A percentile compares a stretch with the other conserved stretches of the same genome.
These are phyloP conservation scores for Scedosporium dehoogii DNA, from an alignment of 2,329 filamentous ascomycete genomes.

Conservation along the genomic window DNA sequence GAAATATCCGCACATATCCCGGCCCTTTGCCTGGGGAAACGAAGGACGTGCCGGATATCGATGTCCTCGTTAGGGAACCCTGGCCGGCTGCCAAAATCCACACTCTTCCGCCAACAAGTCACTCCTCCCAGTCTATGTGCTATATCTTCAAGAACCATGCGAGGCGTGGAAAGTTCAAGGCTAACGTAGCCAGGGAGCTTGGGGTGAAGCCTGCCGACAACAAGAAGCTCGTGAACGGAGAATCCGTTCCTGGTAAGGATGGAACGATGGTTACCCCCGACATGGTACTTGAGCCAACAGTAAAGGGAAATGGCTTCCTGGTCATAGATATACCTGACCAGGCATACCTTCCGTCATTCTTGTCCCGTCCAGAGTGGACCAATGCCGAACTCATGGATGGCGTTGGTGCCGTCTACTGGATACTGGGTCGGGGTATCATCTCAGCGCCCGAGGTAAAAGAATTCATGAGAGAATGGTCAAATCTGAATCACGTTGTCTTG, in stretches of 20 bases:
- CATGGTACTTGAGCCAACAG: slow-evolving; percentile 66
- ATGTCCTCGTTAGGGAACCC: slow-evolving; percentile 62
- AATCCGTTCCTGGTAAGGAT: slow-evolving; percentile 51
- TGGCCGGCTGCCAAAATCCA: slow-evolving; percentile 65
- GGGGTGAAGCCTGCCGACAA: slow-evolving; percentile 53
- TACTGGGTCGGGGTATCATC: slow-evolving; percentile 59
- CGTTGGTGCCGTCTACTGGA: slow-evolving; percentile 68
- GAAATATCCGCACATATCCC: slow-evolving; percentile 57
- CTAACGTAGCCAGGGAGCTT: slow-evolving; percentile 50
- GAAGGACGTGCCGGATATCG: slow-evolving; percentile 48
- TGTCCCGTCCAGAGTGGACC: slow-evolving; percentile 64
- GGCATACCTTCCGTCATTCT: slow-evolving; percentile 59
- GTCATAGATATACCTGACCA: slow-evolving; percentile 67
- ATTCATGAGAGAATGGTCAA: slow-evolving; percentile 56
- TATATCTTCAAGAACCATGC: slow-evolving; percentile 76
- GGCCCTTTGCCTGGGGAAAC: slow-evolving; percentile 49
- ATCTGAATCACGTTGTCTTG: slow-evolving; percentile 67
- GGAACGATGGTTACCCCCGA: slow-evolving; percentile 69
- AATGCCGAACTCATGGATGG: slow-evolving; percentile 54
- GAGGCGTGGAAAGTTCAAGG: slow-evolving; percentile 72
- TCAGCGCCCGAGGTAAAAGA: slow-evolving; percentile 51
- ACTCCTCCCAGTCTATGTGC: slow-evolving; percentile 60
- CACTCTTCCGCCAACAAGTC: slow-evolving; percentile 57
- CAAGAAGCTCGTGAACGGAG: slow-evolving; percentile 49
- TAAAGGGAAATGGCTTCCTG: slow-evolving; percentile 63